Evolutionary conservation across 805 yeast species (phyloP).

Genomic region (Millerago galiae): DNA sequence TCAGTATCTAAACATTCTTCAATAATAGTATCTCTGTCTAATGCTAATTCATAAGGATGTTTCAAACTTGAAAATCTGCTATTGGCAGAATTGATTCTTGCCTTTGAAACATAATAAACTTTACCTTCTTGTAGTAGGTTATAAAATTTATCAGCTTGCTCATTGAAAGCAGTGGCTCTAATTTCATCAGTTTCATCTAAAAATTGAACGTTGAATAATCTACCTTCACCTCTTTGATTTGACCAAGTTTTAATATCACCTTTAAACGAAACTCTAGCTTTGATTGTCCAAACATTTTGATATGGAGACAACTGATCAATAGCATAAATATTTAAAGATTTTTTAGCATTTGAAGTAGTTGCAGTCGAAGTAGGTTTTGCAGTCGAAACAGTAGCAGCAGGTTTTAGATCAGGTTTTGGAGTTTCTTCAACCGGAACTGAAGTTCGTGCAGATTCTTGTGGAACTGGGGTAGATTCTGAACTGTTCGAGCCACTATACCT

Average conservation of each 20-base stretch:
- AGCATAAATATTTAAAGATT: conserved; percentile 48
- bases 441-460: conserved; percentile 9
- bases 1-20: conserved; percentile 58
- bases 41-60: conserved; percentile 81
- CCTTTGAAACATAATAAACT: conserved; percentile 78
- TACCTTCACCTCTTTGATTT: conserved; percentile 82
- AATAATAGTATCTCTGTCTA: conserved; percentile 74
- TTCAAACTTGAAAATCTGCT: conserved; percentile 77
- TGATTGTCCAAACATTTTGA: conserved; percentile 85
- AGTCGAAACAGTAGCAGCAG: neutral
- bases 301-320: conserved; percentile 89
- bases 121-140: conserved; percentile 80
- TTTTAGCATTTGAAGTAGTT: conserved; percentile 14
- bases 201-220: conserved; percentile 79
- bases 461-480: conserved; percentile 5
- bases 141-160: conserved; percentile 72
- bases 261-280: conserved; percentile 85
- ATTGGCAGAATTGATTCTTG: conserved; percentile 75
- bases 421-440: neutral
- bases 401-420: neutral
- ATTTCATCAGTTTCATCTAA: conserved; percentile 95
- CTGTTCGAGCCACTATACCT: conserved; percentile 10
- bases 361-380: neutral
- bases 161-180: conserved; percentile 90
- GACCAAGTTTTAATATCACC: conserved; percentile 86